Base-by-base conservation (phyloP, 768 basidiomycete species). In the Tylopilus cervinicoccineus region DNA sequence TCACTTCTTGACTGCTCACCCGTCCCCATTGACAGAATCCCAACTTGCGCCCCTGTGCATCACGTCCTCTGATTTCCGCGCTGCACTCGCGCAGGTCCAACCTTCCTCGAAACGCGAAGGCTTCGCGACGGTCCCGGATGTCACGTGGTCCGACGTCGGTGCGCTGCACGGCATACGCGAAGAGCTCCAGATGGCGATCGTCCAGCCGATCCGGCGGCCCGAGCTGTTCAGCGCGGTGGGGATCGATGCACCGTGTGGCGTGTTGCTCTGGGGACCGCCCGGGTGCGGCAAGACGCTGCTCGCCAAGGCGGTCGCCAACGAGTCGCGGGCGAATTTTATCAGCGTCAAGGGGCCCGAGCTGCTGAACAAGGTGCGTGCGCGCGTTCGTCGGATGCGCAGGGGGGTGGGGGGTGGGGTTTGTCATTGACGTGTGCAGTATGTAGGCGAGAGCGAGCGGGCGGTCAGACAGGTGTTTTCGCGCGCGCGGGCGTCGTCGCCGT, bases 271-370 rank as follows among this genome's bases (percentile, higher is more conserved):
- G 96, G 96, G 96, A 26, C 96, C 96, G 22, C 95, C 96, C 0
- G 96, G 96, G 10, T 98, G 95, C 62, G 96, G 96, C 5, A 99
- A 98, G 71, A 99, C 96, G 0, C 63, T 99, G 24, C 73, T 99
- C n/a, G 96, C 96, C 0, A 98, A 97, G 64, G 96, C 95, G 0
- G 95, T 98, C 5, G 96, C 96, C 9, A 97, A 93, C 64, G 96
- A 97, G 71, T 89, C 86, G 45, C 74, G 81, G 54, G 96, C 96
- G 12, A 98, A 93, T 68, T 98, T 99, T 60, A 97, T 99, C 61
- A 94, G 92, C 60, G 89, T 98, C 43, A 98, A 98, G 61, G 96
- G 96, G 0, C 96, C 96, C 0, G 96, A 99, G 61, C 63, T 98
- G 45, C 72, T 99, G 50, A 99, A 99, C 73, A 99, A 99, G 80